phyloP scores from a whole-genome alignment of 208 protist species.

The Wallacemonas collosoma region DNA sequence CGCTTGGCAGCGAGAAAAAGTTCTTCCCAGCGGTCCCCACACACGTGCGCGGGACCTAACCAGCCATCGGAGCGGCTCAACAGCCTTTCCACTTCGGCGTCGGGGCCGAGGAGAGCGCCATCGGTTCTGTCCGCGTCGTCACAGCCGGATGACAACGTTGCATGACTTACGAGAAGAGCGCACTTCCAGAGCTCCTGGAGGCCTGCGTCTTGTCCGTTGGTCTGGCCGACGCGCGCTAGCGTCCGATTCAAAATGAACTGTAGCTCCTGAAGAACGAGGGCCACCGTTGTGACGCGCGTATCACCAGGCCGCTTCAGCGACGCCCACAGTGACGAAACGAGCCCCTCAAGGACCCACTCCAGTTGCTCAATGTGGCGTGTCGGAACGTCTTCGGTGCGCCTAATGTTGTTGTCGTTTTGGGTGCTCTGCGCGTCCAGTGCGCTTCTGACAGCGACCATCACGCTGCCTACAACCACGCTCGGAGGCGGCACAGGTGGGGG shows the following conservation, averaged over 20 bases:
- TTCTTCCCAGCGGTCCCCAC: background rate
- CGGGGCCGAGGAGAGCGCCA: too few species aligned
- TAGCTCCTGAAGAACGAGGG: background rate
- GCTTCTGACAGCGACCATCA: background rate
- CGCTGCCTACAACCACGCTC: background rate
- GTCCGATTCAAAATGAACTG: background rate
- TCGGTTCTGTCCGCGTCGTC: too few species aligned
- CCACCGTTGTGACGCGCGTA: background rate
- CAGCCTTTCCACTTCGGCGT: too few species aligned
- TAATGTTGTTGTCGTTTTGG: background rate
- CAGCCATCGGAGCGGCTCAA: background rate
- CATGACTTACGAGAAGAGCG: background rate
- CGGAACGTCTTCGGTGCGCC: too few species aligned
- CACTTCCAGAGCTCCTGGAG: background rate
- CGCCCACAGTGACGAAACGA: background rate
- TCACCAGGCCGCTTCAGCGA: background rate
- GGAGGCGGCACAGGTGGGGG: background rate
- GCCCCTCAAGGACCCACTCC: background rate
- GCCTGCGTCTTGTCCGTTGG: background rate
- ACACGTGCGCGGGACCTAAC: background rate
- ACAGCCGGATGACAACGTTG: background rate
- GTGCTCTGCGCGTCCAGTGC: too few species aligned
- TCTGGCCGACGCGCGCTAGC: background rate
- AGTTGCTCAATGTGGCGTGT: background rate
- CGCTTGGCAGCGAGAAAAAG: conserved; percentile 5